Evolutionary conservation across 2,329 filamentous ascomycete genomes (phyloP).

Genomic region (Dothistroma septosporum): DNA sequence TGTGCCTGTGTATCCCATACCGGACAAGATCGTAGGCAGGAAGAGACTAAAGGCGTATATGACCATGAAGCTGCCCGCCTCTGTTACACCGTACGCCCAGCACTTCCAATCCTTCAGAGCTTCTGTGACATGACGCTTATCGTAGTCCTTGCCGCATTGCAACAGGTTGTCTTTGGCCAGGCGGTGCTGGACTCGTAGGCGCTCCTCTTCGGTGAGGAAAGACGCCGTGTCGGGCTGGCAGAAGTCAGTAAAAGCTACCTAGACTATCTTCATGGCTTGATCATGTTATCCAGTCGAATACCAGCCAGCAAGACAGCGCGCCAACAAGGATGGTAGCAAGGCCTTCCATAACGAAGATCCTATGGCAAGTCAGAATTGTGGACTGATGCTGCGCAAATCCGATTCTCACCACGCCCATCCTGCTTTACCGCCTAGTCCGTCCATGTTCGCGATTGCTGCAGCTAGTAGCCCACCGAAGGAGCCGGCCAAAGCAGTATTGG

Average conservation of each 20-base stretch:
- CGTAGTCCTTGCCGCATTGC: conserved; percentile 36
- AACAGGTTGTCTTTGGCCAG: conserved; percentile 22
- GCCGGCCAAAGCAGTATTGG: conserved; percentile 72
- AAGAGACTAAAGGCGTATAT: conserved; percentile 33
- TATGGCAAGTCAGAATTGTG: not conserved
- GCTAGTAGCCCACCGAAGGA: conserved; percentile 73
- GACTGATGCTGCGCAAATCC: not conserved
- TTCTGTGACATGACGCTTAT: conserved; percentile 21
- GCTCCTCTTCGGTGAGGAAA: conserved; percentile 51
- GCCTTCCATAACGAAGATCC: conserved; percentile 53
- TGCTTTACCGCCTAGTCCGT: conserved; percentile 53
- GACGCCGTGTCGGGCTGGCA: conserved; percentile 48
- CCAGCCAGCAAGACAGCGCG: conserved; percentile 27
- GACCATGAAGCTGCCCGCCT: conserved; percentile 54
- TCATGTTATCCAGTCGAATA: conserved; percentile 48
- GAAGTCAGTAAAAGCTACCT: not conserved
- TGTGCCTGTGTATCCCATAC: conserved; percentile 39
- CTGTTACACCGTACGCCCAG: conserved; percentile 63
- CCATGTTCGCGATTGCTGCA: conserved; percentile 66
- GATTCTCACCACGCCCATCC: conserved; percentile 36
- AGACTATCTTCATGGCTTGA: not conserved
- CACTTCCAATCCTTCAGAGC: conserved; percentile 75
- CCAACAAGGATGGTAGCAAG: conserved; percentile 59
- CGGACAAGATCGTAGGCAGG: conserved; percentile 70
- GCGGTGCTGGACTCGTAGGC: conserved; percentile 20